Evolutionary conservation across 2,329 filamentous ascomycete genomes (phyloP).

Genomic region (Oidium heveae): DNA sequence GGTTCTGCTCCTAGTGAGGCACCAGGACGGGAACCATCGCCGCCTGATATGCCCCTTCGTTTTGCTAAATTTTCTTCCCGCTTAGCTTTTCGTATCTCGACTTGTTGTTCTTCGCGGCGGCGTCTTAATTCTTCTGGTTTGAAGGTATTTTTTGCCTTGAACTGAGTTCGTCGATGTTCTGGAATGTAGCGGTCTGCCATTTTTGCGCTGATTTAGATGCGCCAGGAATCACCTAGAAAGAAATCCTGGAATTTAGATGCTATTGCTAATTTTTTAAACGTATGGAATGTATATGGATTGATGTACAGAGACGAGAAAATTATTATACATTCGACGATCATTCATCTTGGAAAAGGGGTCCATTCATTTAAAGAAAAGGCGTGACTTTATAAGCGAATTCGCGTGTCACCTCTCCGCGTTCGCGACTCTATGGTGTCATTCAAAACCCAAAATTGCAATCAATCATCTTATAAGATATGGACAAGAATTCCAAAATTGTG

Average conservation of each 20-base stretch:
- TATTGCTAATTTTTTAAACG: too few species aligned
- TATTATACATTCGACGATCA: background rate
- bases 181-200: slow-evolving; percentile 99
- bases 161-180: slow-evolving; percentile 95
- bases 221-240: too few species aligned
- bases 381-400: slow-evolving; percentile 1
- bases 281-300: too few species aligned
- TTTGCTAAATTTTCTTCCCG: slow-evolving; percentile 97
- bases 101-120: slow-evolving; percentile 95
- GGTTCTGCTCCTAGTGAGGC: slow-evolving; percentile 67
- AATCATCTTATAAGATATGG: too few species aligned
- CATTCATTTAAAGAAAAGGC: background rate
- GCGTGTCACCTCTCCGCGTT: too few species aligned
- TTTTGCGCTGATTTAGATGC: slow-evolving; percentile 7
- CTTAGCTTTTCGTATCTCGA: slow-evolving; percentile 97
- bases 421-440: too few species aligned
- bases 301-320: background rate
- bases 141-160: slow-evolving; percentile 98
- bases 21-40: slow-evolving; percentile 49
- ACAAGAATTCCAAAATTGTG: too few species aligned
- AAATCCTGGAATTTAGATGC: too few species aligned
- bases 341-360: background rate
- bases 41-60: slow-evolving; percentile 73
- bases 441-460: too few species aligned
- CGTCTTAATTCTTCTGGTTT: slow-evolving; percentile 97